Evolutionary conservation across 1,139 yeast genomes (phyloP).

Genomic region (Hemisphaericaspora lyxosophila): DNA sequence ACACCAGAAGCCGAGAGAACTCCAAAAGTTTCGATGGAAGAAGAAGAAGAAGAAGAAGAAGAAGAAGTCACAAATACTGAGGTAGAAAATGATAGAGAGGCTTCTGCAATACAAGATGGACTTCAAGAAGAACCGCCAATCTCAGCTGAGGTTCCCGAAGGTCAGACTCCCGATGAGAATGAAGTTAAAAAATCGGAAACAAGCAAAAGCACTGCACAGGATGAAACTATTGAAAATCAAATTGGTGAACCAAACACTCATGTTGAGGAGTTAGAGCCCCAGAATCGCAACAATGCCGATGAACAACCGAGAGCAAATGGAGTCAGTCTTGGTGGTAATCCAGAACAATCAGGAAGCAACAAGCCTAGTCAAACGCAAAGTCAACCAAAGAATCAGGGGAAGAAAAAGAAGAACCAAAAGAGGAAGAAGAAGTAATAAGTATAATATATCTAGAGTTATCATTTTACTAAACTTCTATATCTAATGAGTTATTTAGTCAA

Average conservation of each 20-base stretch:
- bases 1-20: no score
- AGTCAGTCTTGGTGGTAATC: no score
- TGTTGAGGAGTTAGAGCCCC: no score
- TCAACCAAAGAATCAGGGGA: constrained; percentile 10
- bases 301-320: no score
- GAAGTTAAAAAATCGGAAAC: background rate
- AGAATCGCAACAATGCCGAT: background rate
- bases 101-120: no score
- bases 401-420: constrained; percentile 12
- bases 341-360: no score
- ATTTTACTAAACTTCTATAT: constrained; percentile 1
- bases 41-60: no score
- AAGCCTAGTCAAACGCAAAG: background rate
- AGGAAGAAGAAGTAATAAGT: constrained; percentile 8
- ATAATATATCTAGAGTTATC: background rate
- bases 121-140: background rate
- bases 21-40: no score
- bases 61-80: no score
- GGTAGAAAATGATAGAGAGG: no score
- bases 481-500: constrained; percentile 20
- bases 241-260: background rate
- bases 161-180: background rate
- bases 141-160: background rate
- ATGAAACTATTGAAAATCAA: background rate
- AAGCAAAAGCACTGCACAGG: no score